Percentiles rank a stretch among this genome's conserved stretches.
These are phyloP conservation scores for Saitoella complicata DNA, from an alignment of 805 yeast species.

Conservation along the genomic window DNA sequence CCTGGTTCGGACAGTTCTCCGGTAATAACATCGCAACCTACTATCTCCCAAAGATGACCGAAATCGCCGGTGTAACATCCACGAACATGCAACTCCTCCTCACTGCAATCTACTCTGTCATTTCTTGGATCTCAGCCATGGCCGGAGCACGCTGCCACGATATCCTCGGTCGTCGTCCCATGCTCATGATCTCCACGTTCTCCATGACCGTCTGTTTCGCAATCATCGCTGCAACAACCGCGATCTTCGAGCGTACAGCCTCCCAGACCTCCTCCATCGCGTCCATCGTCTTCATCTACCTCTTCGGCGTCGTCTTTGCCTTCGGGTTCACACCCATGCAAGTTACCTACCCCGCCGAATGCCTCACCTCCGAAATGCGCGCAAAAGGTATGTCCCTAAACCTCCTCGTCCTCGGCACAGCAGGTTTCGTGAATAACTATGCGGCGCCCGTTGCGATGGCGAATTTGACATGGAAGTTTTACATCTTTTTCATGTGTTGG, in stretches of 20 bases:
- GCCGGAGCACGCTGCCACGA: slow-evolving; percentile 17
- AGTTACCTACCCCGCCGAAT: slow-evolving; percentile 15
- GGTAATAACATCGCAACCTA: slow-evolving; percentile 34
- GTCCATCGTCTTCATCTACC: slow-evolving; percentile 6
- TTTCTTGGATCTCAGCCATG: slow-evolving; percentile 26
- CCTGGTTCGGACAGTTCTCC: slow-evolving; percentile 29
- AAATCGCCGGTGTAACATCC: slow-evolving; percentile 39
- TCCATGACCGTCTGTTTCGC: slow-evolving; percentile 22
- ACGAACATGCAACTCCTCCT: slow-evolving; percentile 30
- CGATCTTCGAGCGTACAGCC: slow-evolving; percentile 31
- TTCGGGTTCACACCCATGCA: slow-evolving; percentile 10
- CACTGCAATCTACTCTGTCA: slow-evolving; percentile 36
- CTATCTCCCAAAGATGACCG: slow-evolving; percentile 33
- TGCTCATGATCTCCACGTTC: slow-evolving; percentile 19
- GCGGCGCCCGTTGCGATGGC: slow-evolving; percentile 29
- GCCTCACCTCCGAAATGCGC: slow-evolving; percentile 20
- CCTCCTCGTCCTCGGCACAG: slow-evolving; percentile 1
- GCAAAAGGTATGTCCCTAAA: slow-evolving; percentile 23
- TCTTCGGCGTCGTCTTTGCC: slow-evolving; percentile 3
- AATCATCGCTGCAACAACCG: slow-evolving; percentile 28
- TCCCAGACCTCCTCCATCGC: not conserved
- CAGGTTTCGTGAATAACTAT: slow-evolving; percentile 20
- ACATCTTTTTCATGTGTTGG: slow-evolving; percentile 40
- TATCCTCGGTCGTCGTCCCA: slow-evolving; percentile 13
- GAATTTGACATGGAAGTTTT: slow-evolving; percentile 37